phyloP scores from a whole-genome alignment of 257 asterid species.

The Fraxinus pennsylvanica region DNA sequence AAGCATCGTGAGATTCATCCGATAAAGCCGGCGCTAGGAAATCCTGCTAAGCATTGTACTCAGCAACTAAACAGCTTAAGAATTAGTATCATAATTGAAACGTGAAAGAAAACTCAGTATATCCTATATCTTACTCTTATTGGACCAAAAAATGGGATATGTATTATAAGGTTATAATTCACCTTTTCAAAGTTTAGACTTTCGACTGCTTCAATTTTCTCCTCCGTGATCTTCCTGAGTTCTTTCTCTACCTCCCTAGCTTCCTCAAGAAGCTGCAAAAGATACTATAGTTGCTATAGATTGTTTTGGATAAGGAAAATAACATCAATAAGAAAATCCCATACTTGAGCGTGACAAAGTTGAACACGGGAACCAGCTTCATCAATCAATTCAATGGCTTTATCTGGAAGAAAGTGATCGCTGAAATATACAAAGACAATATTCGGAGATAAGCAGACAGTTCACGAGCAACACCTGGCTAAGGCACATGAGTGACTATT shows the following conservation, averaged over 20 bases:
- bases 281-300: constrained; percentile 17
- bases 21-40: background rate
- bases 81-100: too few relatives aligned
- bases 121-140: background rate
- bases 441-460: constrained; percentile 22
- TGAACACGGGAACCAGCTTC: constrained; percentile 99
- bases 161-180: background rate
- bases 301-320: background rate
- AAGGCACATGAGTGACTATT: too few relatives aligned
- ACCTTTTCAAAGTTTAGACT: constrained; percentile 96
- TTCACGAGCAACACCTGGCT: too few relatives aligned
- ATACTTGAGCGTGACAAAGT: constrained; percentile 95
- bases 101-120: too few relatives aligned
- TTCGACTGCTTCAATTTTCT: constrained; percentile 90
- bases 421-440: constrained; percentile 45
- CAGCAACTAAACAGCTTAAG: too few relatives aligned
- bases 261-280: constrained; percentile 59
- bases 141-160: background rate
- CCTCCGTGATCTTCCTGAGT: constrained; percentile 90
- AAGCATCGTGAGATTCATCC: background rate
- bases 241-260: constrained; percentile 82
- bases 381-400: constrained; percentile 96
- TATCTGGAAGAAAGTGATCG: constrained; percentile 96
- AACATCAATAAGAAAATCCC: constrained; percentile 22
- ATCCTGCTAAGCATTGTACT: too few relatives aligned